phyloP scores from a whole-genome alignment of 441 rosid species.

The Pelargonium australe region DNA sequence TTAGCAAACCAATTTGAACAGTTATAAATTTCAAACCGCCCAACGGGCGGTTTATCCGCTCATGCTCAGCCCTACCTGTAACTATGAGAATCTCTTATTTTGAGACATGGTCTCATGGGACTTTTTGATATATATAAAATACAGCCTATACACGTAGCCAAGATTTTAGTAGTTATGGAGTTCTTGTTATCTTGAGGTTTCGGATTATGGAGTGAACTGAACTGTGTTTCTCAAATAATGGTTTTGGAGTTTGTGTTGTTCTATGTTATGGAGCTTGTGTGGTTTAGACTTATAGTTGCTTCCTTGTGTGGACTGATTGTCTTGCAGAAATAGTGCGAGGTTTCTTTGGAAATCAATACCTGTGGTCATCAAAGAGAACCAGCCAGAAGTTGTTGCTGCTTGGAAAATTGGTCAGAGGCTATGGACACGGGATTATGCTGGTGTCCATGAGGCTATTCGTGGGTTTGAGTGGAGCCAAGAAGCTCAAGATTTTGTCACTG shows the following conservation, averaged over 20 bases:
- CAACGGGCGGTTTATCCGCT: no score
- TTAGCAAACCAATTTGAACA: no score
- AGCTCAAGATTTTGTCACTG: constrained; percentile 46
- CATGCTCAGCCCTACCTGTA: no score
- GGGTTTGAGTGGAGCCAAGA: constrained; percentile 79
- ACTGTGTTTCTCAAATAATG: neutral
- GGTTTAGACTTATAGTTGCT: neutral
- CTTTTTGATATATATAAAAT: no score
- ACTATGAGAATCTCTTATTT: neutral
- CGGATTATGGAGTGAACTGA: neutral
- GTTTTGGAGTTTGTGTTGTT: neutral
- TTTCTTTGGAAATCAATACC: constrained; percentile 87
- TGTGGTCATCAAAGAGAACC: constrained; percentile 51
- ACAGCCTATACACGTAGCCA: no score
- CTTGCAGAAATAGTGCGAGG: constrained; percentile 71
- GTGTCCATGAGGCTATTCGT: constrained; percentile 57
- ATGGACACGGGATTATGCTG: constrained; percentile 70
- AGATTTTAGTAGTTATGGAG: neutral
- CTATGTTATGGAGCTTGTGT: neutral
- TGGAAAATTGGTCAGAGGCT: constrained; percentile 83
- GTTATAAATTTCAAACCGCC: no score
- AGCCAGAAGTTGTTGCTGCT: constrained; percentile 60
- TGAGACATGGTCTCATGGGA: no score
- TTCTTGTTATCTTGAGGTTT: neutral
- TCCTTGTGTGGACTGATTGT: constrained; percentile 8